A percentile compares a stretch with the other conserved stretches of the same genome.
These are phyloP conservation scores for Penicillium sp. DNA, from an alignment of 2,329 filamentous ascomycete species.

Conservation along the genomic window DNA sequence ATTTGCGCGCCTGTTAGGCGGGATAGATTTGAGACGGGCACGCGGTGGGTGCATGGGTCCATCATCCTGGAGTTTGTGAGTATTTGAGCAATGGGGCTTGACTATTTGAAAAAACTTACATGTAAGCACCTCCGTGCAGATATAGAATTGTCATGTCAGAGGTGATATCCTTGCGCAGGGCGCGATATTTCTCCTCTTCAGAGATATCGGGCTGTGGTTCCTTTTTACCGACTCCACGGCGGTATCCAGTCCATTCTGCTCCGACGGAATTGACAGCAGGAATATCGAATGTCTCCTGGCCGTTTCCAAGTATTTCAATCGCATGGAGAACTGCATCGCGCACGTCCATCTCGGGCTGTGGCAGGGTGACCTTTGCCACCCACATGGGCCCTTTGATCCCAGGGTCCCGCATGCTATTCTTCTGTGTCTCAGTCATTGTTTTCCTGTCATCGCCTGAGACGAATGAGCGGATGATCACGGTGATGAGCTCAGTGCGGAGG, in stretches of 20 bases:
- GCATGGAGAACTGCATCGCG: conserved; percentile 39
- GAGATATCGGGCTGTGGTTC: conserved; percentile 41
- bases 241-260: conserved; percentile 49
- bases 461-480: conserved; percentile 70
- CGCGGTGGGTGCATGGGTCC: conserved; percentile 47
- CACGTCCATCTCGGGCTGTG: conserved; percentile 53
- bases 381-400: conserved; percentile 78
- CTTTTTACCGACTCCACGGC: conserved; percentile 39
- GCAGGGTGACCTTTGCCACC: conserved; percentile 70
- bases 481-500: conserved; percentile 69
- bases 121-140: conserved; percentile 50
- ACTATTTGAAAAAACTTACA: conserved; percentile 29
- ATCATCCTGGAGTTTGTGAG: conserved; percentile 35
- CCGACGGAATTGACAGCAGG: conserved; percentile 40
- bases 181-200: conserved; percentile 45
- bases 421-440: conserved; percentile 65
- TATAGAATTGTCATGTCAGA: conserved; percentile 47
- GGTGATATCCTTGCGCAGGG: conserved; percentile 40
- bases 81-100: neutral
- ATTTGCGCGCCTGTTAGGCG: conserved; percentile 41
- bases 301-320: conserved; percentile 41
- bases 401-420: conserved; percentile 60
- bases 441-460: conserved; percentile 45
- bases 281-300: conserved; percentile 39
- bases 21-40: conserved; percentile 38